A percentile compares a stretch with the other conserved stretches of the same genome.
These are phyloP conservation scores for Jacaranda mimosifolia DNA, from an alignment of 257 asterid genomes.

Conservation along the genomic window DNA sequence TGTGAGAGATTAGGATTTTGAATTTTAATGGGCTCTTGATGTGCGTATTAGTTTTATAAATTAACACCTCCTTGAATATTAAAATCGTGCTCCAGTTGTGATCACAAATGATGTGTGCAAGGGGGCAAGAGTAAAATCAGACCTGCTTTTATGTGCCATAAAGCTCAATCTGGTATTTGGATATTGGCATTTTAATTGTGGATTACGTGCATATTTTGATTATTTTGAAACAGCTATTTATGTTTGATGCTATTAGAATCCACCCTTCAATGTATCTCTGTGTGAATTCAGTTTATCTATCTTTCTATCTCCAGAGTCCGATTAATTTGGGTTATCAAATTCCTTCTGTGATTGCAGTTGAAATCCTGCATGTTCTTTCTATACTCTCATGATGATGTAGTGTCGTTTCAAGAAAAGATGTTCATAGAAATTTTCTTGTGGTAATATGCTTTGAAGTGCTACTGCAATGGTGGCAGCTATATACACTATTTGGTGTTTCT, in stretches of 20 bases:
- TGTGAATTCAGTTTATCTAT: not conserved
- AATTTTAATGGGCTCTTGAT: no score
- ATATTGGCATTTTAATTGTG: no score
- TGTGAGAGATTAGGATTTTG: no score
- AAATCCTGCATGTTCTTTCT: not conserved
- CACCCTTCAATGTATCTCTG: not conserved
- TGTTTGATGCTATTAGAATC: no score
- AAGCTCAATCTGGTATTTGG: not conserved
- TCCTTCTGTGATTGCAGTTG: not conserved
- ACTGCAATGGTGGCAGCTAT: not conserved
- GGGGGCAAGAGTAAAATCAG: not conserved
- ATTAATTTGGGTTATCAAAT: no score
- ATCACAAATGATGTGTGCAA: not conserved
- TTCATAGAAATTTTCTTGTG: not conserved
- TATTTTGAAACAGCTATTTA: not conserved
- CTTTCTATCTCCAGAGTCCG: not conserved
- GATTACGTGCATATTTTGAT: not conserved
- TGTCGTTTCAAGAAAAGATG: no score
- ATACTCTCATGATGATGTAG: not conserved
- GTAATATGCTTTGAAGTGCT: not conserved
- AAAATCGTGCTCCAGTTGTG: not conserved
- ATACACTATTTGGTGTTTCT: not conserved
- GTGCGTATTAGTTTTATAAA: no score
- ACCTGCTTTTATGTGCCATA: not conserved
- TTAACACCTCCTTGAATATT: not conserved